Base-by-base conservation (phyloP, 495 filamentous ascomycete genomes). In the Baudoinia panamericana region DNA sequence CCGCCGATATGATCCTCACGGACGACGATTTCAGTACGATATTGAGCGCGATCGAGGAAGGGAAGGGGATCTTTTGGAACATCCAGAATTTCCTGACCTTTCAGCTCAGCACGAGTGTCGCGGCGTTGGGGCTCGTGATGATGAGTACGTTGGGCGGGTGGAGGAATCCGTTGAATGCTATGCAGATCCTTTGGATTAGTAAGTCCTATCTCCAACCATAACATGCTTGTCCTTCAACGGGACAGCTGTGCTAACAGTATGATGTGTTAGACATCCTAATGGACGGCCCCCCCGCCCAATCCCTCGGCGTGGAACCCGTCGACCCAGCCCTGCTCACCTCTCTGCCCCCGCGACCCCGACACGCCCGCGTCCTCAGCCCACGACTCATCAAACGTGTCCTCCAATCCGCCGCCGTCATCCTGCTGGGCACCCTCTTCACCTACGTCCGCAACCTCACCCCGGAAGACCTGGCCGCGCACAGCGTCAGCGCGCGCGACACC, bases 111-210 rank as follows among this genome's bases (percentile, higher is more conserved):
- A 97, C 90, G 42, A 93, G 85, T 56, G 88, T 92, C 25, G 92
- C 90, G 48, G 87, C 92, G 21, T 67, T 97, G 41, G 81, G 82
- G 52, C 70, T 97, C 18, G 92, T 97, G 5, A 70, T 97, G 38
- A 56, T 96, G 50, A 92, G 84, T 62, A 95, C 90, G 19, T 80
- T 82, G 43, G 67, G 93, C 45, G 90, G 90, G 12, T 85, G 92
- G 64, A 82, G 81, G 57, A 94, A 87, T 49, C 90, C 90, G 28
- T 66, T 97, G 22, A 97, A 97, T 55, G 84, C 90, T 24, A 97
- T 96, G 88, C 90, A 97, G 63, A 97, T 97, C 58, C 69, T 97
- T 30, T 97, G 90, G 90, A 96, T 97, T 52, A 97, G 88, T 96
- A 65, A 63, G 83, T 73, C 17, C 12, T 21, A 20, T 43, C 36